Base-by-base conservation (phyloP, 805 yeast species). In the Wickerhamomyces xylosicus region DNA sequence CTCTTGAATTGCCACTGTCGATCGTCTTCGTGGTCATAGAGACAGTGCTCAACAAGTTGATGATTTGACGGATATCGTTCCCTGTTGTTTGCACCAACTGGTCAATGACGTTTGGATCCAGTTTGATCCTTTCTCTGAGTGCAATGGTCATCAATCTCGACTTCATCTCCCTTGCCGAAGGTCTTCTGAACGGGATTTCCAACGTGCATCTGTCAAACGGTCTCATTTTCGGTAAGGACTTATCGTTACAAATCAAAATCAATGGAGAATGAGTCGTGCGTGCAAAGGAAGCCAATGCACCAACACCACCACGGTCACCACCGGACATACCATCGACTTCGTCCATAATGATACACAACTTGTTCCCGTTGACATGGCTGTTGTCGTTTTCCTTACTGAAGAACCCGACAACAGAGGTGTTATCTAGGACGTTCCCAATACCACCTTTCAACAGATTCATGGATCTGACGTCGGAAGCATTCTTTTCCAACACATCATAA, bases 271-370 rank as follows among this genome's bases (percentile, higher is more conserved):
- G 71, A 0, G 97, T 87, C 37, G 77, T 79, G 33, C 81, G 71
- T 56, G 97, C 89, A 49, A 85, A 81, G 32, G 81, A 78, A 0
- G 97, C 86, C 59, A 92, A 69, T 43, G 87, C 94, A 19, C 96
- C 97, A 20, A 92, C 95, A 46, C 99, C 99, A 44, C 99, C 99
- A 50, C 92, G 80, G 61, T 92, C 99, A 47, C 99, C 99, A 54
- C 94, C 87, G 32, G 95, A 85, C 97, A 92, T 92, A 49, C 99
- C 99, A 59, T 92, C 99, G 22, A 92, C 97, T 64, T 92, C 99
- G 62, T 92, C 99, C 97, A 92, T 87, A 46, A 92, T 82, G 35
- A 92, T 68, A 40, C 87, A 85, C 49, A 90, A 78, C 43, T 73
- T 78, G 38, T 72, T 69, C 36, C 71, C 66, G 47, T 74, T 71